Evolutionary conservation across 148 eudicot species (phyloP).

Genomic region (Rhododendron molle): DNA sequence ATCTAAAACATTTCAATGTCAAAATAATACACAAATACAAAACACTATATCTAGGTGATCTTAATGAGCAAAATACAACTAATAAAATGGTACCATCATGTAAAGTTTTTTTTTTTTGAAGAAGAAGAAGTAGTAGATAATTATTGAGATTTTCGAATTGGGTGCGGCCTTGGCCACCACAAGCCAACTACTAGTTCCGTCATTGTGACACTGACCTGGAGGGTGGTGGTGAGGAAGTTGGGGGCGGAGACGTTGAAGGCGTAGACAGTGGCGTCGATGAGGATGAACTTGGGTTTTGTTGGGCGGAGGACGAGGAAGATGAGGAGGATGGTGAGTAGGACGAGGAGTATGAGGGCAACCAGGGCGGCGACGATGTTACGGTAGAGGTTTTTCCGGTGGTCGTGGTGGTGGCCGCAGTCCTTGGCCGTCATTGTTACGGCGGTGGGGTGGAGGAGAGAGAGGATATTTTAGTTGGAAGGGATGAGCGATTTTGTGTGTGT

Average conservation of each 20-base stretch:
- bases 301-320: constrained; percentile 47
- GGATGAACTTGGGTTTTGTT: constrained; percentile 39
- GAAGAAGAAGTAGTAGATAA: too few relatives aligned
- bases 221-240: constrained; percentile 26
- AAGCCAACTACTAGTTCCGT: not conserved
- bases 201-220: constrained; percentile 18
- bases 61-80: too few relatives aligned
- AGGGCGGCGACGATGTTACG: not conserved
- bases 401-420: not conserved
- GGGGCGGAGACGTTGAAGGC: constrained; percentile 39
- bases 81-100: too few relatives aligned
- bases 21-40: too few relatives aligned
- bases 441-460: not conserved
- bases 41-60: too few relatives aligned
- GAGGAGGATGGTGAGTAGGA: constrained; percentile 31
- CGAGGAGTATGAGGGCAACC: constrained; percentile 18
- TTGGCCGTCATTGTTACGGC: not conserved
- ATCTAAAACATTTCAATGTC: too few relatives aligned
- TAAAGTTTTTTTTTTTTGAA: too few relatives aligned
- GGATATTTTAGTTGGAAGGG: not conserved
- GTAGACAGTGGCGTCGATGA: constrained; percentile 47
- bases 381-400: not conserved
- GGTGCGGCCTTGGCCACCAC: too few relatives aligned
- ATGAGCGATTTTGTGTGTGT: not conserved
- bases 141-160: too few relatives aligned